Evolutionary conservation across 108 stramenopile genomes (phyloP), one percentile per base, ranked within the genome.

Genomic region (Skeletonema costatum): DNA sequence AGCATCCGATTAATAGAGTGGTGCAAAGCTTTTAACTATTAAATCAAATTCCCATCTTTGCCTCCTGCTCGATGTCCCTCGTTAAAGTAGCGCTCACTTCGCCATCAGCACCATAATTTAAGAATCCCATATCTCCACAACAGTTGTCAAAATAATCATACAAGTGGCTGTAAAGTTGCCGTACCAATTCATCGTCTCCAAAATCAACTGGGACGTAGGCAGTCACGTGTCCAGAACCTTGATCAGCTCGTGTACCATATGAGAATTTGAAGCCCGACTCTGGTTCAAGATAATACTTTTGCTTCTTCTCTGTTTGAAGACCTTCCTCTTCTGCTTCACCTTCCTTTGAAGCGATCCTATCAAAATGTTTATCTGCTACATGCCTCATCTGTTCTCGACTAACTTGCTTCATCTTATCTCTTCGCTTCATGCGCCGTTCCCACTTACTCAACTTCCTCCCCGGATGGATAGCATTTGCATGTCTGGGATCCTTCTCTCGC

Each of bases 161-260:
- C 36, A 94, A 59, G 72, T 94, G 87, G 4, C 84, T 81, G 13
- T 86, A 66, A 11, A 94, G 67, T 56, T 92, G 87, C 11, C 70
- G 60, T 3, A 91, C 60, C 4, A 94, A 41, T 80, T 94, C 93
- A 32, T 86, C 85, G 66, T 94, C 87, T 13, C 74, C 32, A 82
- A 94, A 92, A 64, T 94, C 93, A 13, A 91, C 81, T 14, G 93
- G 93, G 29, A 94, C 79, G 48, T 86, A 68, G 35, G 91, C 82
- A 16, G 86, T 90, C 11, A 92, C 91, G 35, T 78, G 73, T 7
- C 77, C 81, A 39, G 56, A 53, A 14, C 70, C 69, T 51, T 81
- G 80, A 36, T 68, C 78, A 48, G 85, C 75, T 63, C 86, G 82
- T 33, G 87, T 85, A 42, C 91, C 89, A 17, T 92, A 83, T 19